phyloP scores from a whole-genome alignment of 176 grass and related monocot species.

The Carex parvula region DNA sequence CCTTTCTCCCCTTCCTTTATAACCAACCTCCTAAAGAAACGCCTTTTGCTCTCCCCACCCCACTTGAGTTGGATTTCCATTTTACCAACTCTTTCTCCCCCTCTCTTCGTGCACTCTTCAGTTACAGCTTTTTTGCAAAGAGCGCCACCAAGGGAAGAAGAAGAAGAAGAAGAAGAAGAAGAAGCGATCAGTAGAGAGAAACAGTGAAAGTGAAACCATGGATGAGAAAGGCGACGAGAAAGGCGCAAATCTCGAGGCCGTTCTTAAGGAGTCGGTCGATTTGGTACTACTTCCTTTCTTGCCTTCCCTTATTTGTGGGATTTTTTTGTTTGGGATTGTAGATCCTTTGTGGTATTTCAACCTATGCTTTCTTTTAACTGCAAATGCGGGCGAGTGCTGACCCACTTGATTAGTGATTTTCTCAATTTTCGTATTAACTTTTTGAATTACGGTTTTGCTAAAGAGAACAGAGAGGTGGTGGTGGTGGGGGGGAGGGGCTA shows the following conservation, averaged over 20 bases:
- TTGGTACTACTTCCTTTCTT: constrained; percentile 37
- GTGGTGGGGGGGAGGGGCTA: too few relatives aligned
- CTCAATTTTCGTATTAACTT: neutral
- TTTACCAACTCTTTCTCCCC: neutral
- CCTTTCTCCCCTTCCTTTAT: constrained; percentile 7
- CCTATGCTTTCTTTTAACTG: neutral
- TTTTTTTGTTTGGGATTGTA: neutral
- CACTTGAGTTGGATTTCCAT: constrained; percentile 21
- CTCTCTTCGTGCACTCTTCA: neutral
- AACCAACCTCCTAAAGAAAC: constrained; percentile 29
- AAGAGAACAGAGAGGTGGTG: neutral
- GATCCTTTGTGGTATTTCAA: constrained; percentile 2
- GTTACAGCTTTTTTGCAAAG: constrained; percentile 8
- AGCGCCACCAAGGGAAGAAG: neutral
- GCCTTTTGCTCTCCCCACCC: constrained; percentile 9
- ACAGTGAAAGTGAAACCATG: constrained; percentile 26
- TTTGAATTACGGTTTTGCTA: neutral
- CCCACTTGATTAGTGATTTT: neutral
- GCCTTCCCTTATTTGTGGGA: neutral
- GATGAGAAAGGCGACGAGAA: constrained; percentile 56
- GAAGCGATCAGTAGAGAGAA: neutral
- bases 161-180: neutral
- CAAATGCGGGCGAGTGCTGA: neutral
- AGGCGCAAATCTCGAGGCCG: constrained; percentile 50
- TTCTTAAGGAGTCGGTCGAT: constrained; percentile 86